Percentiles rank a stretch among this genome's conserved stretches.
These are phyloP conservation scores for Fusarium haematococcum DNA, from an alignment of 2,329 filamentous ascomycete species.

Conservation along the genomic window DNA sequence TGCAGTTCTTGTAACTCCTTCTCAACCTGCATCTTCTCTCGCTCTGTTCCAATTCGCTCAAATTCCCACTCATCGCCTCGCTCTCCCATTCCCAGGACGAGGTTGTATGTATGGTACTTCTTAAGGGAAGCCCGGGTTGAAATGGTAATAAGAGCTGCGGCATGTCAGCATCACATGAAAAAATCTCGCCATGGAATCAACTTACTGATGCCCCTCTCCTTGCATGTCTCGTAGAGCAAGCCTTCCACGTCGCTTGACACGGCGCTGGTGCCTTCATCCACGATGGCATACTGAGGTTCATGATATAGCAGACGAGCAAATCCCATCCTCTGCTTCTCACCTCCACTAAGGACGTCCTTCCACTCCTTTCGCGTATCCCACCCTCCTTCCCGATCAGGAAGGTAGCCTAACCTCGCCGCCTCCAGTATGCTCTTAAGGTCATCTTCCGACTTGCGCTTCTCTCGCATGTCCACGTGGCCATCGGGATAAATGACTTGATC, in stretches of 20 bases:
- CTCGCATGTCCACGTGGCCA: slow-evolving; percentile 92
- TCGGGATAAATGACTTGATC: slow-evolving; percentile 99
- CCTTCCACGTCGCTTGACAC: slow-evolving; percentile 96
- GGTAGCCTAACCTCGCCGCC: slow-evolving; percentile 86
- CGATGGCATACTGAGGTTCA: slow-evolving; percentile 91
- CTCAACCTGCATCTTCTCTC: slow-evolving; percentile 93
- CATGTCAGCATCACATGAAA: slow-evolving; percentile 33
- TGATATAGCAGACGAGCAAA: slow-evolving; percentile 94
- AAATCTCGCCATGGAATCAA: slow-evolving; percentile 40
- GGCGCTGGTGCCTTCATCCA: slow-evolving; percentile 95
- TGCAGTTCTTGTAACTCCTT: slow-evolving; percentile 88
- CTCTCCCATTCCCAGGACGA: slow-evolving; percentile 84
- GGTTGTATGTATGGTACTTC: slow-evolving; percentile 93
- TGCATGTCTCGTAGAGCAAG: slow-evolving; percentile 90
- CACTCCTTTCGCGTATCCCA: slow-evolving; percentile 98
- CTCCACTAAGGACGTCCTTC: slow-evolving; percentile 97
- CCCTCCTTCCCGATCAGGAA: slow-evolving; percentile 91
- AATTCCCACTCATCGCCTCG: slow-evolving; percentile 91
- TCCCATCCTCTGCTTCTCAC: slow-evolving; percentile 96
- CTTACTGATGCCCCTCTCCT: slow-evolving; percentile 92
- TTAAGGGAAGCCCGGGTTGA: slow-evolving; percentile 94
- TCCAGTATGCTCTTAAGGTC: slow-evolving; percentile 85
- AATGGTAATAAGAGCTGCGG: slow-evolving; percentile 86
- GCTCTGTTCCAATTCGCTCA: slow-evolving; percentile 91
- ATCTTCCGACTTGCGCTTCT: slow-evolving; percentile 79